These are phyloP conservation scores for Alternaria dauci DNA, from an alignment of 2,329 filamentous ascomycete genomes.

Conservation along the genomic window DNA sequence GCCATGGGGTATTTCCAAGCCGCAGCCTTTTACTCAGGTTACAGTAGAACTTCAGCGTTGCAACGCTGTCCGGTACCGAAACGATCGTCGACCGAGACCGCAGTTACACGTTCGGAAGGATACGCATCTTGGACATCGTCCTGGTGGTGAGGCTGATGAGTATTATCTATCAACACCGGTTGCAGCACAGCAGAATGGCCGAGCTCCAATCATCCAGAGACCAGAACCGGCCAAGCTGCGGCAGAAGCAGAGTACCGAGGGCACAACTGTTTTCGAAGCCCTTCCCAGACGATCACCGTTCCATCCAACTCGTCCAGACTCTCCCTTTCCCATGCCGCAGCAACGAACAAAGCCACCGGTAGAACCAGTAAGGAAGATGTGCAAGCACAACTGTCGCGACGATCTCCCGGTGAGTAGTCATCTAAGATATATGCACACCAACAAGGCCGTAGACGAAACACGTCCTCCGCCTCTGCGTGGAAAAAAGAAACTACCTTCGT, in stretches of 20 bases:
- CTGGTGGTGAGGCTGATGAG: conserved; percentile 2
- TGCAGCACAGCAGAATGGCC: neutral
- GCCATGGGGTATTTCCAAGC: accelerated
- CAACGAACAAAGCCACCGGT: neutral
- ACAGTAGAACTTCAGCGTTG: neutral
- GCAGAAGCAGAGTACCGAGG: neutral
- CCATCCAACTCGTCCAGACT: neutral
- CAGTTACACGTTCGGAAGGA: neutral
- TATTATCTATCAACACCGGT: neutral
- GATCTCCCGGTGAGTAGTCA: neutral
- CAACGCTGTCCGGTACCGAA: neutral
- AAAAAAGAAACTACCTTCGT: neutral
- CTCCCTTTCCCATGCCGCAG: neutral
- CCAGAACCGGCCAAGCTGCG: neutral
- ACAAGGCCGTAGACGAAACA: neutral
- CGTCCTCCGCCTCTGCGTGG: neutral
- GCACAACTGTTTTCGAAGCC: neutral
- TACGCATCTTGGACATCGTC: neutral
- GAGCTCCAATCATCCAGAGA: neutral
- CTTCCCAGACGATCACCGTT: too few relatives aligned
- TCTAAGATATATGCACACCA: neutral
- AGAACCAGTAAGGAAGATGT: neutral
- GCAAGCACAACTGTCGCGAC: neutral
- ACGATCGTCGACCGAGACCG: neutral
- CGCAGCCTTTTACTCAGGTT: too few relatives aligned